phyloP scores from a whole-genome alignment of 1,284 basidiomycete species.

The Lentinula novae-zelandiae region DNA sequence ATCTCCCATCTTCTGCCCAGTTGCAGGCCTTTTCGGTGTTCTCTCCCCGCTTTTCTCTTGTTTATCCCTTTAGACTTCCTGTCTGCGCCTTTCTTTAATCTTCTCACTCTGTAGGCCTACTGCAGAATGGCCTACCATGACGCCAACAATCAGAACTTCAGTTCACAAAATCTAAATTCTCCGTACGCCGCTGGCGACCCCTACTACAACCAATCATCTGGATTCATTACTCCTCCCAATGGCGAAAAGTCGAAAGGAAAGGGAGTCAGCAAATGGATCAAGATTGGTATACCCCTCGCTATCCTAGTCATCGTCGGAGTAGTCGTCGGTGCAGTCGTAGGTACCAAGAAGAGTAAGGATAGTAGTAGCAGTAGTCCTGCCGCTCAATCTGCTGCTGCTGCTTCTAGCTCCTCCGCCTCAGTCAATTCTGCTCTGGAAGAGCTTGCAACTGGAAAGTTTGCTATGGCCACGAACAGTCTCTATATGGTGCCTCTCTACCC shows the following conservation, averaged over 20 bases:
- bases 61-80: conserved; percentile 1
- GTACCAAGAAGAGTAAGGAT: conserved; percentile 48
- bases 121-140: conserved; percentile 5
- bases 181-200: conserved; percentile 58
- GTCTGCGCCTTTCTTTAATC: conserved; percentile 8
- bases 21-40: not conserved
- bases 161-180: conserved; percentile 17
- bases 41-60: not conserved
- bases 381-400: conserved; percentile 20
- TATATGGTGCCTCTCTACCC: conserved; percentile 87
- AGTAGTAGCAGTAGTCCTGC: conserved; percentile 13
- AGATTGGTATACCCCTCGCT: conserved; percentile 61
- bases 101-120: not conserved
- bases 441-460: conserved; percentile 62
- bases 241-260: conserved; percentile 32
- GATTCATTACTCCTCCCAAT: conserved; percentile 54
- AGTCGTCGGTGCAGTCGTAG: conserved; percentile 78
- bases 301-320: conserved; percentile 70
- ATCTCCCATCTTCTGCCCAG: not conserved
- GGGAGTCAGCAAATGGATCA: conserved; percentile 53
- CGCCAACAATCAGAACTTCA: conserved; percentile 11
- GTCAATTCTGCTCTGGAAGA: conserved; percentile 54
- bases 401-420: conserved; percentile 30
- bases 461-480: conserved; percentile 71
- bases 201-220: conserved; percentile 64